These are phyloP conservation scores for Trebouxia sp. DNA, from an alignment of 139 green algal species.

Conservation along the genomic window DNA sequence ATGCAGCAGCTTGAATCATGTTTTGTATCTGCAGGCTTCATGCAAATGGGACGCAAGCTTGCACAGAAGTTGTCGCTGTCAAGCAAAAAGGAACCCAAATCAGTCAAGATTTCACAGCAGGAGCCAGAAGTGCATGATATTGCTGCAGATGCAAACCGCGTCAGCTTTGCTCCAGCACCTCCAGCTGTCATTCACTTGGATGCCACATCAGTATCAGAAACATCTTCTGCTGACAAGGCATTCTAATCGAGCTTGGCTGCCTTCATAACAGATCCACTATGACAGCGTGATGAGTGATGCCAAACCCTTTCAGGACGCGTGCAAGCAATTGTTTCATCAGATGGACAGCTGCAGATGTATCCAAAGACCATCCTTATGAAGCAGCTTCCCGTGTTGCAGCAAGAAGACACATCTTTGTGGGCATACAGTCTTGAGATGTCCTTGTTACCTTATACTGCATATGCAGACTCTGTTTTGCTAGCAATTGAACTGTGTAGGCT, in stretches of 20 bases:
- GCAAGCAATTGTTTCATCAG: no score
- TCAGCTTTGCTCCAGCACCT: slow-evolving; percentile 28
- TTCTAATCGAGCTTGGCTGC: background rate
- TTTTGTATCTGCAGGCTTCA: background rate
- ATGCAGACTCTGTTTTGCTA: no score
- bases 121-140: slow-evolving; percentile 18
- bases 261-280: no score
- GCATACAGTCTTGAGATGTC: no score
- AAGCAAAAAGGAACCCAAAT: slow-evolving; percentile 22
- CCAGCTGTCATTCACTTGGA: slow-evolving; percentile 12
- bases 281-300: no score
- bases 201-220: background rate
- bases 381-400: no score
- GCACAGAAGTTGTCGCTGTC: background rate
- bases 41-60: slow-evolving; percentile 27
- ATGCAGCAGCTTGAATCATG: background rate
- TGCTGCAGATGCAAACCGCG: slow-evolving; percentile 22
- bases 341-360: no score
- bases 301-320: no score
- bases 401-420: no score
- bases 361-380: no score
- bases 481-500: no score
- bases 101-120: slow-evolving; percentile 4
- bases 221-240: background rate
- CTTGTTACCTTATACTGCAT: no score